Percentiles rank a stretch among this genome's conserved stretches.
These are phyloP conservation scores for Exophiala viscosa DNA, from an alignment of 2,329 filamentous ascomycete genomes.

Conservation along the genomic window DNA sequence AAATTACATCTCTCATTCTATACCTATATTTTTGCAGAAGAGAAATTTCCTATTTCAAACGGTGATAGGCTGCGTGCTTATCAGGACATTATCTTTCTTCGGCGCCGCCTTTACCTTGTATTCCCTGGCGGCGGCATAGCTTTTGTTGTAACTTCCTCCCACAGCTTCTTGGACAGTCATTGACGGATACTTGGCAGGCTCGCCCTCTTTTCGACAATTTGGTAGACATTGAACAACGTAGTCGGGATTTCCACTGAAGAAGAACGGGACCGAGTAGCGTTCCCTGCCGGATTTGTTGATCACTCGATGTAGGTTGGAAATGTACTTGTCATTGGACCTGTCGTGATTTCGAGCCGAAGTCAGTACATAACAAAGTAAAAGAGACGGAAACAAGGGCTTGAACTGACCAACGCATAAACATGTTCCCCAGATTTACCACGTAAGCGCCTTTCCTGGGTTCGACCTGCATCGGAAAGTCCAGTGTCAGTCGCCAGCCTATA, in stretches of 20 bases:
- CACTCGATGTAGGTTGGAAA: conserved; percentile 32
- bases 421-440: conserved; percentile 34
- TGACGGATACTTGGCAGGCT: conserved; percentile 39
- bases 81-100: too few species aligned
- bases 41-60: too few species aligned
- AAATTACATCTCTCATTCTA: too few species aligned
- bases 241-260: conserved; percentile 37
- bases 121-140: conserved; percentile 34
- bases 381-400: conserved; percentile 29
- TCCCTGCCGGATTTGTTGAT: conserved; percentile 30
- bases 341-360: too few species aligned
- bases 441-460: conserved; percentile 32
- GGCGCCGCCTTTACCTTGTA: conserved; percentile 7
- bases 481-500: background rate
- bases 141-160: conserved; percentile 40
- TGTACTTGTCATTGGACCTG: conserved; percentile 38
- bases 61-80: too few species aligned
- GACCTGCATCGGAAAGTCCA: background rate
- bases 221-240: conserved; percentile 43
- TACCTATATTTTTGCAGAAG: too few species aligned
- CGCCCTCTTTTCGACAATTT: conserved; percentile 36
- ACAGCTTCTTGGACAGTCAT: conserved; percentile 44
- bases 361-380: conserved; percentile 23
- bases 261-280: conserved; percentile 31
- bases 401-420: conserved; percentile 41